Base-by-base conservation (phyloP, 2,329 filamentous ascomycete species). In the Calonectria pauciramosa region DNA sequence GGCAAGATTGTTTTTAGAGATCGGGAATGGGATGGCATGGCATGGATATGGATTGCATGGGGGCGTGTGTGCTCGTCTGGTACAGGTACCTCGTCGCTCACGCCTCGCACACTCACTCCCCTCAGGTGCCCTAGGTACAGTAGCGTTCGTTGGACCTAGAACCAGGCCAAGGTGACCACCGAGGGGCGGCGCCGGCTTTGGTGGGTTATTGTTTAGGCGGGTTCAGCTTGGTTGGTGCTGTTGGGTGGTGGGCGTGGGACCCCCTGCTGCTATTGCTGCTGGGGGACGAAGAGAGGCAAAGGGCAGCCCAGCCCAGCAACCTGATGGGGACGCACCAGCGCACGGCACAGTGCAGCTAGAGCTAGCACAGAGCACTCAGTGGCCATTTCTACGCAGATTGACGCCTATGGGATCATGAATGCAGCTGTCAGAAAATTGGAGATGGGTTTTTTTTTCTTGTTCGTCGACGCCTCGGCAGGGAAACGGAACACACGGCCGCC, bases 131-230 rank as follows among this genome's bases (percentile, higher is more conserved):
- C 51, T 54, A 44, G 49, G 36, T 30, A 68, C 65, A 32, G 32
- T 68, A 44, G 49, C 66, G 26, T 54, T 54, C 26, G 51, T 41
- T 68, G 23, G 66, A 68, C 66, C 66, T 68, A 56, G 66, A 68
- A 68, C 66, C 66, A 56, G 56, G 34, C 66, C 66, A 56, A 68
- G 34, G 51, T 41, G 49, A 30, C 44, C 41, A 67, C 47, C 52
- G 54, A 49, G 30, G 38, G 52, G 52, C 52, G 67, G 41, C 67
- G 66, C 66, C 66, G 67, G 52, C 54, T 13, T 6, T 41, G 54
- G 67, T 70, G 52, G 67, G 54, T 70, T 60, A 20, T 34, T 44
- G 30, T 44, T 28, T 56, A 68, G 66, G 66, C 18, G 36, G 28
- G 59, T 44, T 36, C 16, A 26, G n/a, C 63, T n/a, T 66, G 63